Evolutionary conservation across 2,329 filamentous ascomycete species (phyloP), one percentile per base, ranked within the genome.

Genomic region (Nigrospora osmanthi): DNA sequence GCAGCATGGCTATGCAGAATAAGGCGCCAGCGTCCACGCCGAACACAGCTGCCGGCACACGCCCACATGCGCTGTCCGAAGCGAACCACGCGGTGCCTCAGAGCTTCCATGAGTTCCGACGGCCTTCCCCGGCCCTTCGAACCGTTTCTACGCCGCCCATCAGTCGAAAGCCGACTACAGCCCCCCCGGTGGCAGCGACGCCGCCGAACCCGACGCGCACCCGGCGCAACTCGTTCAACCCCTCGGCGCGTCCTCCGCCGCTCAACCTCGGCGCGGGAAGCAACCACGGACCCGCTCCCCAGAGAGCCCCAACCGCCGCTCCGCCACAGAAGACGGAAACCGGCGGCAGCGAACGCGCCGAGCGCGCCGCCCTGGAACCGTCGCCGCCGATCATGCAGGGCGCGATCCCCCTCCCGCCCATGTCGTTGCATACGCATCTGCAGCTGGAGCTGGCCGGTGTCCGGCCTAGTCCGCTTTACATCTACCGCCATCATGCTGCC

Each of bases 361-460:
- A 47, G 14, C 37, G 23, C 15, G 15, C 37, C 50, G 31, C 60
- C 57, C 36, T 48, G 57, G 31, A 54, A 23, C 58, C 67, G 5
- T 53, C 54, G 14, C 65, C 70, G 0, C 76, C 75, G 7, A 72
- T 75, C 2, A 70, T 80, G 3, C 70, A 73, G 12, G 67, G 73
- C 11, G 63, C 73, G 2, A 79, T 83, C 45, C 80, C 80, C 6
- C 67, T 83, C 0, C 80, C 80, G 11, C 81, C 81, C 11, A 81
- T 84, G 77, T 83, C 80, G 0, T 70, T 83, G 23, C 80, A 79
- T 3, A 83, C 80, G 1, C 73, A 84, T 42, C 64, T 85, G 2
- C 80, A 84, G 54, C 72, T 85, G 0, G 81, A 84, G 55, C 64
- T 85, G 11, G 78, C 81, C 2, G 77, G 75, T 4, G 72, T 79